Conservation (phyloP, 352 stramenopile species). For the Plasmopara halstedii region DNA sequence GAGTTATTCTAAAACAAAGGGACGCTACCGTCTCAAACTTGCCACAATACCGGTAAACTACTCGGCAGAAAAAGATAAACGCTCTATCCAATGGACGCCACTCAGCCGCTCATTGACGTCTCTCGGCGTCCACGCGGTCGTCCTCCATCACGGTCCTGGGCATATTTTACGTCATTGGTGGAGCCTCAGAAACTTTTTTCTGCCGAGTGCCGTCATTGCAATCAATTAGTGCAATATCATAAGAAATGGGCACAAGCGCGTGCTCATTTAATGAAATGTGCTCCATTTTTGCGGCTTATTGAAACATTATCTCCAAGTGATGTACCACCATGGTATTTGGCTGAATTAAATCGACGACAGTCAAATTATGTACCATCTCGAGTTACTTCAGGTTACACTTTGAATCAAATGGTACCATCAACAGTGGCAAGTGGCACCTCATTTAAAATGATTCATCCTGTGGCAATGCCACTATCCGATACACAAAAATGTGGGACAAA, state of each 20-base stretch:
- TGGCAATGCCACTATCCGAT: slow-evolving; percentile 4
- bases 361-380: slow-evolving; percentile 1
- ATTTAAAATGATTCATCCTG: slow-evolving; percentile 16
- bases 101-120: slow-evolving; percentile 2
- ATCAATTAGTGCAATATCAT: slow-evolving; percentile 30
- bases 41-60: neutral
- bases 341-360: slow-evolving; percentile 31
- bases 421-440: neutral
- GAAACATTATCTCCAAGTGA: slow-evolving; percentile 15
- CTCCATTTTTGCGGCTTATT: slow-evolving; percentile 36
- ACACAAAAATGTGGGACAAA: neutral
- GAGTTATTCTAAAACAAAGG: too few species aligned
- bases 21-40: too few species aligned
- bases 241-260: slow-evolving; percentile 62
- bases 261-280: slow-evolving; percentile 48
- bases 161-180: slow-evolving; percentile 36
- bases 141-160: slow-evolving; percentile 40
- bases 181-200: slow-evolving; percentile 41
- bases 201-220: slow-evolving; percentile 47
- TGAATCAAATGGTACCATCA: slow-evolving; percentile 3
- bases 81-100: neutral
- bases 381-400: neutral
- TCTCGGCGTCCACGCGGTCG: slow-evolving; percentile 24
- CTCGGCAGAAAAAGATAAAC: neutral
- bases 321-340: slow-evolving; percentile 44